Base-by-base conservation (phyloP, 1,284 basidiomycete species). In the Leccinum griseonigrum region DNA sequence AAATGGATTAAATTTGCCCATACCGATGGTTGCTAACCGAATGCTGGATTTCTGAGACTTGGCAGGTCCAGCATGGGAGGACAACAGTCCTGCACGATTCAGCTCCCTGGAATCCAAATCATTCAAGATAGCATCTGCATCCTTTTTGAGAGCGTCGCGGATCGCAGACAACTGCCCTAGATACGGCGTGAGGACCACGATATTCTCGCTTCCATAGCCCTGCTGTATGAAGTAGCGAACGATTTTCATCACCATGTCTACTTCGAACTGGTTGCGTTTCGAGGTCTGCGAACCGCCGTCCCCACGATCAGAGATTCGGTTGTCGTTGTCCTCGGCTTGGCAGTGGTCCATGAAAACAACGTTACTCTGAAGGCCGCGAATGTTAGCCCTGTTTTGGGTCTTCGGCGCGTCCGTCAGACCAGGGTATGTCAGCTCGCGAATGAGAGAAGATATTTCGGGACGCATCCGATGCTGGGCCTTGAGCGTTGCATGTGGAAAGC, bases 171-270 rank as follows among this genome's bases (percentile, higher is more conserved):
- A 72, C 66, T 89, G 87, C 0, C 86, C 87, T 2, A 88, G 73
- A 64, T 89, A 89, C 0, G 87, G 87, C 0, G 87, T 89, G 43
- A 89, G 74, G 6, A 89, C 70, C n/a, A 87, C 86, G 5, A 89
- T 69, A 29, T 83, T 74, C 18, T 85, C 77, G 0, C 84, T 84
- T 0, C 79, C 77, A 63, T 89, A 89, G 1, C 87, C 87, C 65
- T 89, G 86, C 63, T 88, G 86, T 4, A 75, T 79, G 1, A 89
- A 78, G 65, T 88, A 89, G n/a, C 78, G 78, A 2, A 88, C 76
- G 38, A 87, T 85, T 65, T 85, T 86, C 51, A 86, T 68, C 3
- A 88, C 78, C 85, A 89, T 88, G 14, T 78, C 62, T 0, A 79
- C 82, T 70, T 89, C 87, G 59, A 77, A 79, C 14, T 68, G 75